These are phyloP conservation scores for Saturnispora ahearnii DNA, from an alignment of 805 yeast genomes.

Conservation along the genomic window DNA sequence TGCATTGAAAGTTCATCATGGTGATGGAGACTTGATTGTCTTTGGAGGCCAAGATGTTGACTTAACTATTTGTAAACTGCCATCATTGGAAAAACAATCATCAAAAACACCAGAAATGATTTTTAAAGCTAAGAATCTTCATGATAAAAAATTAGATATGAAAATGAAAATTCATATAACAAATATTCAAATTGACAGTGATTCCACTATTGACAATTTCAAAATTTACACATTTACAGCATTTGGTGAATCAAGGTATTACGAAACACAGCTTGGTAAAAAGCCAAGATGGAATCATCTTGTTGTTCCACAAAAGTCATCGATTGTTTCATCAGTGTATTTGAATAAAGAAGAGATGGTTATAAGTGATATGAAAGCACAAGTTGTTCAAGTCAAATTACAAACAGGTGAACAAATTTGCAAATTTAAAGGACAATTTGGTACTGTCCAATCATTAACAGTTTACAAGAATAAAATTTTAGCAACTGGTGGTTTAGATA, in stretches of 20 bases:
- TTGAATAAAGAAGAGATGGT: constrained; percentile 38
- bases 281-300: constrained; percentile 53
- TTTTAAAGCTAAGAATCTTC: constrained; percentile 77
- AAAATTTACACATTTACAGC: constrained; percentile 58
- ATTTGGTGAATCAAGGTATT: constrained; percentile 67
- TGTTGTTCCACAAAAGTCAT: constrained; percentile 18
- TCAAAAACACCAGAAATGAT: constrained; percentile 25
- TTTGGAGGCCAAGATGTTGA: constrained; percentile 84
- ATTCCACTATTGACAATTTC: constrained; percentile 32
- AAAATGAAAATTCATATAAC: constrained; percentile 78
- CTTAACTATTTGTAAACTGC: constrained; percentile 39
- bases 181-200: constrained; percentile 38
- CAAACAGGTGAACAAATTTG: constrained; percentile 49
- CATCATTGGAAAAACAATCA: constrained; percentile 6
- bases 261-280: constrained; percentile 58
- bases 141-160: constrained; percentile 66
- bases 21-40: constrained; percentile 47
- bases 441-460: constrained; percentile 47
- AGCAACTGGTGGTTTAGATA: constrained; percentile 78
- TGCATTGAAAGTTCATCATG: constrained; percentile 10
- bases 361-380: constrained; percentile 63
- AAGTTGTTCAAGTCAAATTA: constrained; percentile 49
- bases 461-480: constrained; percentile 33
- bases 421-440: constrained; percentile 69
- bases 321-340: constrained; percentile 13